These are phyloP conservation scores for Crepidotus variabilis DNA, from an alignment of 768 basidiomycete species.

Conservation along the genomic window DNA sequence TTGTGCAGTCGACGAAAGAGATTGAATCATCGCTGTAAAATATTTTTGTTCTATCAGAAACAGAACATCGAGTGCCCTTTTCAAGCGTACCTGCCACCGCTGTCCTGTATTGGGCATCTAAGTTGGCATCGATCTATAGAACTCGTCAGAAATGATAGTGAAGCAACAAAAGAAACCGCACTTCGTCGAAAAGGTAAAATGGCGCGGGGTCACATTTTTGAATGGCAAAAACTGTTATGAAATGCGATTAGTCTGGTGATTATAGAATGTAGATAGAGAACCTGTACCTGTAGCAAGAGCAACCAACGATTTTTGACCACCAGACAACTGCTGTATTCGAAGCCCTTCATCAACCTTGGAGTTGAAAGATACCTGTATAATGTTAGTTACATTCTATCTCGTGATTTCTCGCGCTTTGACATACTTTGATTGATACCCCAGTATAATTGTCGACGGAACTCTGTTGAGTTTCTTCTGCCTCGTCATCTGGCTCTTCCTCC, in stretches of 20 bases:
- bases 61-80: not conserved
- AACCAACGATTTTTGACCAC: constrained; percentile 96
- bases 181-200: constrained; percentile 99
- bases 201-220: constrained; percentile 99
- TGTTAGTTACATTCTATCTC: constrained; percentile 4
- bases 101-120: constrained; percentile 96
- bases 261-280: not conserved
- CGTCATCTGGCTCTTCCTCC: constrained; percentile 75
- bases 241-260: constrained; percentile 6
- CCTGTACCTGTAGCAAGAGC: constrained; percentile 82
- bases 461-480: constrained; percentile 68
- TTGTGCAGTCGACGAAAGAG: constrained; percentile 81
- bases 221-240: constrained; percentile 81
- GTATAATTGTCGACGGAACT: constrained; percentile 91
- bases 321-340: constrained; percentile 93
- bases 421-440: constrained; percentile 91
- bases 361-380: constrained; percentile 88
- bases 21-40: constrained; percentile 84
- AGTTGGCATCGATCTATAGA: constrained; percentile 87
- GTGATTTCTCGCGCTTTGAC: not conserved
- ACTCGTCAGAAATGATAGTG: not conserved
- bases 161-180: constrained; percentile 17
- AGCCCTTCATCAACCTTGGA: constrained; percentile 97
- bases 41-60: not conserved
- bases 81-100: constrained; percentile 81